Evolutionary conservation across 179 eudicot species (phyloP), one percentile per base, ranked within the genome.

Genomic region (Drosera spatulata): DNA sequence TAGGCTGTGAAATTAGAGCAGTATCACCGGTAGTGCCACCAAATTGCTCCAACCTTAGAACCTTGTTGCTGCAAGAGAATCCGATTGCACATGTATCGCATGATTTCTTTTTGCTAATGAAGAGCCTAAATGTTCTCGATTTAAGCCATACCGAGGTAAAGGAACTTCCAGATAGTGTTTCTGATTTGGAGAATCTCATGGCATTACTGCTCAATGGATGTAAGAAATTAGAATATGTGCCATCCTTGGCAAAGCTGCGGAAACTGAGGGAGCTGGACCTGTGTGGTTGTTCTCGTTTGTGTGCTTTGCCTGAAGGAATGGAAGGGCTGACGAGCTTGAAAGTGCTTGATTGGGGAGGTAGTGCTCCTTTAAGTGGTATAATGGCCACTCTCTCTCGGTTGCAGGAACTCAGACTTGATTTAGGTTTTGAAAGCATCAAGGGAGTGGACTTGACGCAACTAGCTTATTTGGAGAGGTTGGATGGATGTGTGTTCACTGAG

Each of bases 61-160:
- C 67, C 3, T 52, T 62, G 41, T 53, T 69, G 33, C 62, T 69
- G 37, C 14, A 39, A 14, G 13, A 40, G 56, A 69, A 69, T 13
- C 67, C 67, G n/a, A 33, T 61, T 1, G 53, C 43, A 39, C n/a
- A 4, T 10, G 33, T 69, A 22, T 63, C 72, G 14, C 50, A 58
- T 58, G 50, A 56, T 3, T 69, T 69, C 41, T 62, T 69, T 57
- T 52, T 33, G 67, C 67, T 62, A 47, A 50, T 62, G 59, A 37
- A 10, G 15, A 38, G 57, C 61, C 66, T 67, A 8, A 58, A 55
- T 7, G 50, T 61, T 57, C 67, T 69, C 37, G 55, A 39, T 40
- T 61, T 60, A 37, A 11, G 7, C 3, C 10, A 6, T 39, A 39
- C 53, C 3, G 10, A 4, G 15, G 13, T 61, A 12, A 48, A 50